Percentiles rank a stretch among this genome's conserved stretches.
These are phyloP conservation scores for Fragaria nilgerrensis DNA, from an alignment of 306 rosid species.

Conservation along the genomic window DNA sequence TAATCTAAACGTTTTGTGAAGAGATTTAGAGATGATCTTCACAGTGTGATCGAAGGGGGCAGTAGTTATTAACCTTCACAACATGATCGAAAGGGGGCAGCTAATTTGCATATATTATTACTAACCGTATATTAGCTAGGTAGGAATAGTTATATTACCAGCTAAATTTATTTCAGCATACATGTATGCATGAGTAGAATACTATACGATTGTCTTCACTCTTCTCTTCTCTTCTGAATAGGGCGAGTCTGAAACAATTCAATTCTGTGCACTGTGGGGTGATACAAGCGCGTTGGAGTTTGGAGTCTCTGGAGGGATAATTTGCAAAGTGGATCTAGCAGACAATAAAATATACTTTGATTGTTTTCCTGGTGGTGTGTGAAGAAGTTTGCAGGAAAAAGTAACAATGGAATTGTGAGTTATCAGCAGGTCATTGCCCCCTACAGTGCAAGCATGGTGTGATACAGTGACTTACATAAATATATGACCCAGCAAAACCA, in stretches of 20 bases:
- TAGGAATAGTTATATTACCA: too few species aligned
- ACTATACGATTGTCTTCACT: too few species aligned
- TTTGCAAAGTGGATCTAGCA: constrained; percentile 10
- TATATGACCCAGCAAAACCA: constrained; percentile 40
- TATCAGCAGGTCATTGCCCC: constrained; percentile 30
- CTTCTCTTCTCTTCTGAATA: too few species aligned
- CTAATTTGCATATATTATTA: too few species aligned
- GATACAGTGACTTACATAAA: constrained; percentile 33
- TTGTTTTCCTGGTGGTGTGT: constrained; percentile 4
- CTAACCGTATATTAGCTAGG: too few species aligned
- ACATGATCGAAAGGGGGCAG: too few species aligned
- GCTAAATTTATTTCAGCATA: too few species aligned
- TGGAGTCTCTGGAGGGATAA: neutral
- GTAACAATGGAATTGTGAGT: constrained; percentile 21
- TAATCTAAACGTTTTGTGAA: too few species aligned
- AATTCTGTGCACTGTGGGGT: neutral
- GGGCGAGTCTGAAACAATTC: neutral
- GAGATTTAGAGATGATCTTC: too few species aligned
- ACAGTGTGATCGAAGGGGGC: too few species aligned
- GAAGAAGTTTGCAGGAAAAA: constrained; percentile 10
- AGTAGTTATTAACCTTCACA: too few species aligned
- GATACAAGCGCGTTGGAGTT: neutral
- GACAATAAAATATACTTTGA: constrained; percentile 6
- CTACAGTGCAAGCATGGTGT: constrained; percentile 47
- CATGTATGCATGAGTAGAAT: too few species aligned